These are phyloP conservation scores for Jackrogersella multiformis DNA, from an alignment of 495 filamentous ascomycete species.

Conservation along the genomic window DNA sequence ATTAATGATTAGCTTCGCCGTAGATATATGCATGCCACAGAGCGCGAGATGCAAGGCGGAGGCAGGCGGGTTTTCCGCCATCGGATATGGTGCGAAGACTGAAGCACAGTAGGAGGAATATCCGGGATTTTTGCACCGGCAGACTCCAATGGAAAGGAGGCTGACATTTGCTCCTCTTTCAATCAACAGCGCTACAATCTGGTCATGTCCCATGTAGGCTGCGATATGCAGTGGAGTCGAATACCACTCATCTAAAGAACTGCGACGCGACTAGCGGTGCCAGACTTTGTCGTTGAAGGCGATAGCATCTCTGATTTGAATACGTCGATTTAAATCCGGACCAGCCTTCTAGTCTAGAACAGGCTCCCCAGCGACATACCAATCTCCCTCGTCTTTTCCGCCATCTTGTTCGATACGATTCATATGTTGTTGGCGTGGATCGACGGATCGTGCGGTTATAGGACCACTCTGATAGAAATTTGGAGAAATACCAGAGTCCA, in stretches of 20 bases:
- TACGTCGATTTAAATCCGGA: not conserved
- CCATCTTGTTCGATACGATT: not conserved
- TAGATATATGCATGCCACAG: constrained; percentile 9
- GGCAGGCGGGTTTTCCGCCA: not conserved
- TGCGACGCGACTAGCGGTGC: not conserved
- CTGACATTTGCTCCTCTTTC: constrained; percentile 1
- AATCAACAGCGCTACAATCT: constrained; percentile 3
- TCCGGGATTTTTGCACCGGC: not conserved
- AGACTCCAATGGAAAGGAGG: constrained; percentile 1
- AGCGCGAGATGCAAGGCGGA: constrained; percentile 8
- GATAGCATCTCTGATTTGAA: not conserved
- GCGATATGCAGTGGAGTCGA: constrained; percentile 17
- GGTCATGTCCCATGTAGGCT: constrained; percentile 12
- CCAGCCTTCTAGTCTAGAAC: not conserved
- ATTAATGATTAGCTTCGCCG: constrained; percentile 12
- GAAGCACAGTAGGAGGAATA: not conserved
- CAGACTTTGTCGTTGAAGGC: not conserved
- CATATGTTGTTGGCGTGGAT: not conserved
- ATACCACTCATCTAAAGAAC: not conserved
- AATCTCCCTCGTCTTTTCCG: too few relatives aligned
- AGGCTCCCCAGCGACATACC: not conserved
- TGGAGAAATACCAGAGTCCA: constrained; percentile 2
- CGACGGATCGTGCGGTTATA: not conserved
- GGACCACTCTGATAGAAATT: constrained; percentile 10
- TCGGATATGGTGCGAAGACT: not conserved